phyloP scores from a whole-genome alignment of 1,139 yeast species.

The Yamadazyma friedrichii region DNA sequence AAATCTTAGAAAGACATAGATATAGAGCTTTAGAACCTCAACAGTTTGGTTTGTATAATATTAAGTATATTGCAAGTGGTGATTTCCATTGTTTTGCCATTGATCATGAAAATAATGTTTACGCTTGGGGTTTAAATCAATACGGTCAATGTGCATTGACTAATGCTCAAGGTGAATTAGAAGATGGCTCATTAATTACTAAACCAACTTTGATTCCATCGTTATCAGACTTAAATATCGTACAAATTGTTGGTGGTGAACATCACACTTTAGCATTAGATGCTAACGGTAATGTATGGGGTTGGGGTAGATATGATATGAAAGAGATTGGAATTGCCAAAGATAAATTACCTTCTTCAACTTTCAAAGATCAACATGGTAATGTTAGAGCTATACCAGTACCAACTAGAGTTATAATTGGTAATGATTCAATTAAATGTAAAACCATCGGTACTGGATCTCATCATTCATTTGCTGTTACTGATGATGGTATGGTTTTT shows the following conservation, averaged over 20 bases:
- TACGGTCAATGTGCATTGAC: slow-evolving; percentile 94
- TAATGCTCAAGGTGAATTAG: slow-evolving; percentile 49
- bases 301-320: slow-evolving; percentile 94
- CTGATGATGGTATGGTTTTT: slow-evolving; percentile 80
- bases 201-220: slow-evolving; percentile 70
- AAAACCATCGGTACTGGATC: slow-evolving; percentile 79
- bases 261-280: slow-evolving; percentile 86
- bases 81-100: slow-evolving; percentile 96
- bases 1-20: slow-evolving; percentile 73
- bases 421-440: slow-evolving; percentile 37
- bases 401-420: slow-evolving; percentile 61
- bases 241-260: slow-evolving; percentile 84
- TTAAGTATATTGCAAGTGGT: slow-evolving; percentile 84
- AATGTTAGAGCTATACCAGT: slow-evolving; percentile 83
- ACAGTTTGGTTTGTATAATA: slow-evolving; percentile 73
- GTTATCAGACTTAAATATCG: slow-evolving; percentile 56
- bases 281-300: slow-evolving; percentile 65
- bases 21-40: slow-evolving; percentile 70
- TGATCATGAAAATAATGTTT: slow-evolving; percentile 65
- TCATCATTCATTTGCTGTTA: slow-evolving; percentile 86
- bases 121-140: slow-evolving; percentile 94
- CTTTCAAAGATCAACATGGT: slow-evolving; percentile 77
- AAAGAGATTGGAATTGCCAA: slow-evolving; percentile 81
- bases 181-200: slow-evolving; percentile 79
- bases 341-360: slow-evolving; percentile 58